Conservation (phyloP, 495 filamentous ascomycete genomes). For the Arthonia radiata region DNA sequence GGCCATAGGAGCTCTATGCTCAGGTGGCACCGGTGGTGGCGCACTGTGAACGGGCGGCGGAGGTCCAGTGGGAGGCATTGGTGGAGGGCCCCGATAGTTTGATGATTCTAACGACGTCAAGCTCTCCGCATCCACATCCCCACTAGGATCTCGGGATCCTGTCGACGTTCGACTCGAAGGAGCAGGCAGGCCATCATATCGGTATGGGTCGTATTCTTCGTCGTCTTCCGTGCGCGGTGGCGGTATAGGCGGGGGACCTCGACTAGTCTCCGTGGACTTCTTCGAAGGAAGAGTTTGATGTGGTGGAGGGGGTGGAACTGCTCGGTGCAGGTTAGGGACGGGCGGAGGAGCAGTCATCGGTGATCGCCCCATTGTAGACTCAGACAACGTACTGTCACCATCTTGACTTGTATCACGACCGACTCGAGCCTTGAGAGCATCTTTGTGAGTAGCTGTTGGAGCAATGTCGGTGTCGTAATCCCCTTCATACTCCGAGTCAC, state of each 20-base stretch:
- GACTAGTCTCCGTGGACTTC: slow-evolving; percentile 13
- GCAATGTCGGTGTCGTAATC: slow-evolving; percentile 98
- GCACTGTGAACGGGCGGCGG: too few relatives aligned
- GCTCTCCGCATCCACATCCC: too few relatives aligned
- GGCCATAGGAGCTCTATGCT: too few relatives aligned
- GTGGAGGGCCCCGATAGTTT: too few relatives aligned
- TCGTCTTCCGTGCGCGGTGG: slow-evolving; percentile 7
- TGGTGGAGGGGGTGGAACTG: slow-evolving; percentile 14
- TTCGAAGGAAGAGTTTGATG: slow-evolving; percentile 7
- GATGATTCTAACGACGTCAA: too few relatives aligned
- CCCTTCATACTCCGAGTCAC: slow-evolving; percentile 84
- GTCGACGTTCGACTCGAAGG: not conserved
- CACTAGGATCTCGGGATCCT: too few relatives aligned
- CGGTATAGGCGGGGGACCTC: slow-evolving; percentile 12
- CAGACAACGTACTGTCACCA: slow-evolving; percentile 26
- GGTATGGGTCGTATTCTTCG: slow-evolving; percentile 17
- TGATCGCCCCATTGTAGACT: slow-evolving; percentile 22
- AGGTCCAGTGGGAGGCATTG: too few relatives aligned
- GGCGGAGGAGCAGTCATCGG: slow-evolving; percentile 6
- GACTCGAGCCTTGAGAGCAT: slow-evolving; percentile 70
- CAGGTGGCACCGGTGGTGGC: too few relatives aligned
- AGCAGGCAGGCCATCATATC: slow-evolving; percentile 6
- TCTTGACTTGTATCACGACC: slow-evolving; percentile 49
- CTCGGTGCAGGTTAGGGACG: slow-evolving; percentile 8
- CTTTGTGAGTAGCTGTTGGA: slow-evolving; percentile 66